Conservation (phyloP, 1,284 basidiomycete genomes). For the Ganoderma boninense region DNA sequence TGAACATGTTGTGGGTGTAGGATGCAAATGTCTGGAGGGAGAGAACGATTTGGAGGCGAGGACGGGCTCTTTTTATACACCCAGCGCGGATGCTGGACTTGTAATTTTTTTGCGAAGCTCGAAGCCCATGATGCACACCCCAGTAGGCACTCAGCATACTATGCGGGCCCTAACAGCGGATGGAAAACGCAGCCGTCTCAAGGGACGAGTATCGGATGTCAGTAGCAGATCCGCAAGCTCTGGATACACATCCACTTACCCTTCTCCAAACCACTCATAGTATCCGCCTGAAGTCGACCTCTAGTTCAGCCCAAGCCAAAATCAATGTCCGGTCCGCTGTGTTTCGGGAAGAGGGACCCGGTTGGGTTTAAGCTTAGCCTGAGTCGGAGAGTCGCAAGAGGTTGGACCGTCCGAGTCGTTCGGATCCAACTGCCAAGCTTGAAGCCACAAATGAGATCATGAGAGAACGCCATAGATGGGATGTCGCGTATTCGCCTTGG, state of each 20-base stretch:
- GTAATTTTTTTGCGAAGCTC: background rate
- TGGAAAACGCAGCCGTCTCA: background rate
- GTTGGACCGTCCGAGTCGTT: no score
- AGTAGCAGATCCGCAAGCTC: background rate
- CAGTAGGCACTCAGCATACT: background rate
- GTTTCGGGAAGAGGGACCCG: no score
- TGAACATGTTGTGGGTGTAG: constrained; percentile 36
- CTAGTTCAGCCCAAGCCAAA: background rate
- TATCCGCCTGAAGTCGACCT: background rate
- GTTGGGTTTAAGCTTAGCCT: no score
- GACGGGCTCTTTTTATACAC: background rate
- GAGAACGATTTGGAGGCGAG: background rate
- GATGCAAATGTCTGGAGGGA: background rate
- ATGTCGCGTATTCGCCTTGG: no score
- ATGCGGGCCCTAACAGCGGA: background rate
- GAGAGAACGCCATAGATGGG: no score
- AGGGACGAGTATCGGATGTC: background rate
- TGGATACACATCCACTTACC: background rate
- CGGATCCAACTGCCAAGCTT: no score
- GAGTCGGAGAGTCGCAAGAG: no score
- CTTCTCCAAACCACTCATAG: background rate
- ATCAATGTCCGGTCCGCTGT: background rate
- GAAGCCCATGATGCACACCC: background rate
- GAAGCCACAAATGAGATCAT: no score
- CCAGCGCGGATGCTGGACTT: background rate